Evolutionary conservation across 441 rosid species (phyloP), one percentile per base, ranked within the genome.

Genomic region (Syzygium malaccense): DNA sequence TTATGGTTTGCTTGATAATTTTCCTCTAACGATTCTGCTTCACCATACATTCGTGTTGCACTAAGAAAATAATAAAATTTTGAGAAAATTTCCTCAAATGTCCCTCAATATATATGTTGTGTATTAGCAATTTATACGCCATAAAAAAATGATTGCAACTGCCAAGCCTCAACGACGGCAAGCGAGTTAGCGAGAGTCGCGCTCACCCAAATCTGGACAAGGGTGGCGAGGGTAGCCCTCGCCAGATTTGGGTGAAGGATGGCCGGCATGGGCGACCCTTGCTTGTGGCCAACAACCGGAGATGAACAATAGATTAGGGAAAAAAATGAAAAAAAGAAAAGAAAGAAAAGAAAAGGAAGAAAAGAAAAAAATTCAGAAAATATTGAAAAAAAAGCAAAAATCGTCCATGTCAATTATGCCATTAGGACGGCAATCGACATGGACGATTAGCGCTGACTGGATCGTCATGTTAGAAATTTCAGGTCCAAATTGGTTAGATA

Each of bases 401-500:
- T 58, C 30, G 2, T 25, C 7, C 14, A 4, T 5, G 9, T 10
- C 3, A 2, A 25, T 9, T 28, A 0, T 9, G 45, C 14, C 26
- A 17, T 6, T 68, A 10, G 23, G 45, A 68, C 11, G 28, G 15
- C 2, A 45, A 7, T 45, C 48, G 7, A 45, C 48, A 45, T 45
- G 23, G 45, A 68, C 4, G 48, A 14, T 2, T 6, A 2, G 13
- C 2, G 3, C 4, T 5, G 0, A 68, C 5, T 33, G 4, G 37
- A 68, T 4, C 1, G 1, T 0, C 10, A 3, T 33, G 3, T 33
- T 1, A 33, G 2, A 1, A 11, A 68, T 68, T 68, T 68, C 14
- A 11, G 5, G 26, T 0, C 14, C 19, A 18, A 18, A 68, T 68
- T 68, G 11, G 7, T 25, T 68, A 9, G 11, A 68, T 68, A 7